These are phyloP conservation scores for Pelargonium cotyledonis DNA, from an alignment of 441 rosid species.

Conservation along the genomic window DNA sequence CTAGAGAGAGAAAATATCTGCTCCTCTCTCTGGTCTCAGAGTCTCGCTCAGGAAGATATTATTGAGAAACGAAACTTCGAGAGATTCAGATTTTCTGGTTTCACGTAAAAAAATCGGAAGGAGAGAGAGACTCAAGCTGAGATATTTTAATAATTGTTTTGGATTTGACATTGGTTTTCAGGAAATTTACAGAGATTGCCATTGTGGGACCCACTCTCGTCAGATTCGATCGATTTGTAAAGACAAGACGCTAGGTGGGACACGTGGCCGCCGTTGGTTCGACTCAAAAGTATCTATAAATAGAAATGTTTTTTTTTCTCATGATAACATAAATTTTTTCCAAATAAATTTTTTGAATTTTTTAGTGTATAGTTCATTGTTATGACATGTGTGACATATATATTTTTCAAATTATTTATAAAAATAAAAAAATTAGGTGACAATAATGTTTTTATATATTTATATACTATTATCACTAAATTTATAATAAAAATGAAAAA, in stretches of 20 bases:
- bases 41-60: not conserved
- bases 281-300: not conserved
- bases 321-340: too few species aligned
- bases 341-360: too few species aligned
- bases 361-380: too few species aligned
- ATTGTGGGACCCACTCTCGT: not conserved
- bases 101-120: not conserved
- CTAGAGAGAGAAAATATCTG: not conserved
- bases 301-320: not conserved
- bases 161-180: not conserved
- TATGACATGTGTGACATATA: too few species aligned
- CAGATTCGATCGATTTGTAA: too few species aligned
- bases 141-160: not conserved
- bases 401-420: too few species aligned
- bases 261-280: not conserved
- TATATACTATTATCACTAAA: too few species aligned
- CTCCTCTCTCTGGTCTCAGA: not conserved
- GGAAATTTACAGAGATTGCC: not conserved
- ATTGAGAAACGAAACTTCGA: not conserved
- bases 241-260: not conserved
- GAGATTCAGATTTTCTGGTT: conserved; percentile 1
- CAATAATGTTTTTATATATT: too few species aligned
- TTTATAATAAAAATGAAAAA: too few species aligned
- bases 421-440: too few species aligned
- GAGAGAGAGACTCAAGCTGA: not conserved